Conservation (phyloP, 208 protist species). For the Leishmania aethiopica region DNA sequence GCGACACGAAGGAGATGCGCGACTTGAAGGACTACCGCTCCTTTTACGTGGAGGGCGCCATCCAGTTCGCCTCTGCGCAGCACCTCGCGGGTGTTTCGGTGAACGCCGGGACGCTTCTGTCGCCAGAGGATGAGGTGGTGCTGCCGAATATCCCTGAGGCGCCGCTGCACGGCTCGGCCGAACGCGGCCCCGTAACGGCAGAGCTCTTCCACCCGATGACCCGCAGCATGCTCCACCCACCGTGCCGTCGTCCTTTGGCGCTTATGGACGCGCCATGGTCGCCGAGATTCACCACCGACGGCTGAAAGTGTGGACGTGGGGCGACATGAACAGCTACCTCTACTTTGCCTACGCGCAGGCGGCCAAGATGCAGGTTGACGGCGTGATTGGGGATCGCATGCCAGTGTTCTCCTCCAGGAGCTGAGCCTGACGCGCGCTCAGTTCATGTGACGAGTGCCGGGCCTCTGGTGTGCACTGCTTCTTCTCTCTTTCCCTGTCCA, state of each 20-base stretch:
- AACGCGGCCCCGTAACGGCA: conserved; percentile 19
- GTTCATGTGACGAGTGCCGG: neutral
- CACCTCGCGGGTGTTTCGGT: conserved; percentile 79
- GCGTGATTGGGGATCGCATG: conserved; percentile 76
- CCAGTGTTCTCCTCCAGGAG: conserved; percentile 31
- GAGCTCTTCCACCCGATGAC: conserved; percentile 34
- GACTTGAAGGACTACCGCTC: conserved; percentile 86
- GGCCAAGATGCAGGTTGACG: conserved; percentile 61
- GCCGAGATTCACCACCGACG: conserved; percentile 46
- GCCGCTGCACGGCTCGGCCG: conserved; percentile 17
- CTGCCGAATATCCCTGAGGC: conserved; percentile 21
- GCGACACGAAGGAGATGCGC: conserved; percentile 61
- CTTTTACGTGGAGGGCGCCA: conserved; percentile 67
- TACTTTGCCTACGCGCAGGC: conserved; percentile 62
- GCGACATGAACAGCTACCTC: conserved; percentile 59
- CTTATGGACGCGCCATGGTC: conserved; percentile 47
- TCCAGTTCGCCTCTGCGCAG: conserved; percentile 73
- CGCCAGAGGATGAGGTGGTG: conserved; percentile 22
- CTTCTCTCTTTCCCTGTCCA: neutral
- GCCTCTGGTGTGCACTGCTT: conserved; percentile 1
- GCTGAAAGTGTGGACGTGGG: conserved; percentile 81
- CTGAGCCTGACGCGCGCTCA: neutral
- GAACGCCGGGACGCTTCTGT: conserved; percentile 53
- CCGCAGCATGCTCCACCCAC: conserved; percentile 20
- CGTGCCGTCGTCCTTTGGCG: conserved; percentile 38